phyloP scores from a whole-genome alignment of 1,284 basidiomycete genomes.

The Cerrena zonata region DNA sequence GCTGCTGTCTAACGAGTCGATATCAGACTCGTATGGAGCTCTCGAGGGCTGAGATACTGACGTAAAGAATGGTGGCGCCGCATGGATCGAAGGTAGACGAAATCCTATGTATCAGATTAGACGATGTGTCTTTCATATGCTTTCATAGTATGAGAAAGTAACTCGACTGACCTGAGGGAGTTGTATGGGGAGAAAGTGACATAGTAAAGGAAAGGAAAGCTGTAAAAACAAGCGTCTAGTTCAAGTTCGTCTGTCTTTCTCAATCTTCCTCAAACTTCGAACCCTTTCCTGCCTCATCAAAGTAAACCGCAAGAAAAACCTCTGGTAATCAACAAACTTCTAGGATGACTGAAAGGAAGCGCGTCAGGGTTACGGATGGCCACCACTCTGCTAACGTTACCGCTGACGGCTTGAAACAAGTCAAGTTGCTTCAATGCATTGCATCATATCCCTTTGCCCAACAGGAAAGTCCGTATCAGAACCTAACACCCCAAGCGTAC shows the following conservation, averaged over 20 bases:
- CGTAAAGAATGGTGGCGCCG: conserved; percentile 79
- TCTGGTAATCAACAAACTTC: too few relatives aligned
- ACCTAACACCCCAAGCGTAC: conserved; percentile 1
- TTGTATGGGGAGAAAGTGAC: conserved; percentile 46
- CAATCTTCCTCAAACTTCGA: too few relatives aligned
- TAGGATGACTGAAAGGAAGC: background rate
- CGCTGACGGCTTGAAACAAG: background rate
- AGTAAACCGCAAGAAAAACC: too few relatives aligned
- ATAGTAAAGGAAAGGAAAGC: too few relatives aligned
- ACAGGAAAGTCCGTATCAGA: conserved; percentile 14
- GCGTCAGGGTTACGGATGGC: background rate
- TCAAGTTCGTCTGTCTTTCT: too few relatives aligned
- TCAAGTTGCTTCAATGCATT: background rate
- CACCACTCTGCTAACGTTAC: background rate
- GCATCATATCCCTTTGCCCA: conserved; percentile 14
- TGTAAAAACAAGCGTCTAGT: too few relatives aligned
- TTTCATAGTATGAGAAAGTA: conserved; percentile 4
- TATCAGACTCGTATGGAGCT: conserved; percentile 5
- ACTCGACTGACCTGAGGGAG: conserved; percentile 41
- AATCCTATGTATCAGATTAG: conserved; percentile 45
- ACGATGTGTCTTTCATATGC: conserved; percentile 2
- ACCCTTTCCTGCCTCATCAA: too few relatives aligned
- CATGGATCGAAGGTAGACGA: conserved; percentile 71
- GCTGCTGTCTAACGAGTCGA: conserved; percentile 53
- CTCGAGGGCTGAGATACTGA: conserved; percentile 31